phyloP scores from a whole-genome alignment of 371 early-diverging fungal genomes.

The Mortierella sp. region DNA sequence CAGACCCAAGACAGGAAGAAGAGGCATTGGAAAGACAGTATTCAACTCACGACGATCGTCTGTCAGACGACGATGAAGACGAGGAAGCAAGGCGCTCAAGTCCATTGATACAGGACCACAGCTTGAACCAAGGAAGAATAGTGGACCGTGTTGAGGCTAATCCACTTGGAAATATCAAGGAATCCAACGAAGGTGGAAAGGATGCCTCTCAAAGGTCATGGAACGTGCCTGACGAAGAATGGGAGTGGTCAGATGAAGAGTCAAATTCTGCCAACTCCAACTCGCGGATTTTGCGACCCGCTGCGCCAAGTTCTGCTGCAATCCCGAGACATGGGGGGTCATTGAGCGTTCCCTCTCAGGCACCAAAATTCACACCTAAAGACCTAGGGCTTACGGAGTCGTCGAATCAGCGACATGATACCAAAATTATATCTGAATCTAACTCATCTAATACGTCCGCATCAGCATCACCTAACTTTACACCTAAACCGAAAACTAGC shows the following conservation, averaged over 20 bases:
- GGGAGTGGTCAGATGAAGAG: constrained; percentile 56
- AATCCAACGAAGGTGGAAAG: constrained; percentile 7
- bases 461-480: constrained; percentile 13
- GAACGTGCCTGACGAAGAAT: constrained; percentile 56
- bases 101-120: constrained; percentile 20
- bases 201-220: constrained; percentile 31
- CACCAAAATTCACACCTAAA: background rate
- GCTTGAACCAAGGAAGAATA: background rate
- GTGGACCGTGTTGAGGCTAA: background rate
- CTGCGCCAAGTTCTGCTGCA: background rate
- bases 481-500: constrained; percentile 4
- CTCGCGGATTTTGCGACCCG: constrained; percentile 6
- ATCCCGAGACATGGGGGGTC: constrained; percentile 5
- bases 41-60: constrained; percentile 42
- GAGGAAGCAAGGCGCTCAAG: constrained; percentile 31
- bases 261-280: constrained; percentile 2
- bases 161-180: background rate
- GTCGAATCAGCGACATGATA: background rate
- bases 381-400: constrained; percentile 6
- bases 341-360: constrained; percentile 5
- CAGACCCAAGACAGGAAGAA: constrained; percentile 44
- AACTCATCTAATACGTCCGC: constrained; percentile 10
- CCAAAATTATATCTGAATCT: background rate
- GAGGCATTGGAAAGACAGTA: constrained; percentile 38
- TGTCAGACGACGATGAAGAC: constrained; percentile 55